Percentiles rank a stretch among this genome's conserved stretches.
These are phyloP conservation scores for Lanmaoa pseudosensibilis DNA, from an alignment of 768 basidiomycete genomes.

Conservation along the genomic window DNA sequence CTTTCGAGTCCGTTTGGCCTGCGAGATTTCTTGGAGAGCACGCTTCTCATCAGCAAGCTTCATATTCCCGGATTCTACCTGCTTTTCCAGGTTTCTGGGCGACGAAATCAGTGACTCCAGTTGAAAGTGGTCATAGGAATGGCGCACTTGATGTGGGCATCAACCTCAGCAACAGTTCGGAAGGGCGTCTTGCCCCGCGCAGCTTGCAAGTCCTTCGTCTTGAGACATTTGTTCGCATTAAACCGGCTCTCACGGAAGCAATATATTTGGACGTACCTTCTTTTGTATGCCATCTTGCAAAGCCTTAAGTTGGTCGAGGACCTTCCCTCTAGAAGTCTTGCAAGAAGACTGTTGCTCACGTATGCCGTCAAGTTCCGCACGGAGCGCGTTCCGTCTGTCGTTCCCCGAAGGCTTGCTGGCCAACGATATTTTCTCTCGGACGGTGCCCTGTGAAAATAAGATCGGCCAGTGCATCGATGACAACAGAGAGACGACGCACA, in stretches of 20 bases:
- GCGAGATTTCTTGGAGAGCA: constrained; percentile 85
- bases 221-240: constrained; percentile 2
- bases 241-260: not conserved
- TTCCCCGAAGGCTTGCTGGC: constrained; percentile 61
- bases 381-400: constrained; percentile 71
- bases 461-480: not conserved
- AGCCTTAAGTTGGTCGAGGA: constrained; percentile 74
- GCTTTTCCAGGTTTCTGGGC: constrained; percentile 75
- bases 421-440: constrained; percentile 74
- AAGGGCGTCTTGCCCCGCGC: constrained; percentile 75
- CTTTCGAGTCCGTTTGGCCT: constrained; percentile 67
- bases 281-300: constrained; percentile 77
- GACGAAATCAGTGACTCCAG: constrained; percentile 5
- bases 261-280: constrained; percentile 53
- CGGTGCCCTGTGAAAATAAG: constrained; percentile 47
- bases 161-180: constrained; percentile 83
- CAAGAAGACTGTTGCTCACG: constrained; percentile 74
- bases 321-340: constrained; percentile 70
- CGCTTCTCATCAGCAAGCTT: constrained; percentile 96
- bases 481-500: constrained; percentile 48
- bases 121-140: not conserved
- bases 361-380: constrained; percentile 77
- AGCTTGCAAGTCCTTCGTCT: constrained; percentile 88
- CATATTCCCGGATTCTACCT: constrained; percentile 89
- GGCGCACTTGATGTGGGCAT: constrained; percentile 79